Conservation (phyloP, 371 early-diverging fungal genomes). For the Mucor racemosus region DNA sequence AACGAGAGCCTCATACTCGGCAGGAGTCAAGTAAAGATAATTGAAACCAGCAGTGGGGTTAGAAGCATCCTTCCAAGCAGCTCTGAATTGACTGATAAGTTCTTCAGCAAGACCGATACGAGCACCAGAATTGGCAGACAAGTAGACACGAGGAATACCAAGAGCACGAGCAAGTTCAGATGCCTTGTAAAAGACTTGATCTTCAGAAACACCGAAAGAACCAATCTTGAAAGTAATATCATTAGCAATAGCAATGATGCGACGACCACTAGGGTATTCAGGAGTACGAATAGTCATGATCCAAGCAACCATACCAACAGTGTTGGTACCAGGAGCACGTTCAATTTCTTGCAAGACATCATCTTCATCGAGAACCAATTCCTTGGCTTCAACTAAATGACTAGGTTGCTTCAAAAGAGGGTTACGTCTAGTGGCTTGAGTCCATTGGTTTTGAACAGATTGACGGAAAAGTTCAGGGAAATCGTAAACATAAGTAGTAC, state of each 20-base stretch:
- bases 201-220: conserved; percentile 96
- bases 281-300: conserved; percentile 89
- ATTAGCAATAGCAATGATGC: conserved; percentile 95
- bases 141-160: conserved; percentile 94
- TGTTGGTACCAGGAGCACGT: conserved; percentile 91
- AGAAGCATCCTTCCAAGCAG: conserved; percentile 84
- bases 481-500: conserved; percentile 98
- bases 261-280: conserved; percentile 91
- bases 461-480: conserved; percentile 96
- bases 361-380: conserved; percentile 88
- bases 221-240: conserved; percentile 98
- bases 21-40: conserved; percentile 89
- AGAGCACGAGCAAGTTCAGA: conserved; percentile 85
- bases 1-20: conserved; percentile 68
- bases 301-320: conserved; percentile 98
- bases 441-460: conserved; percentile 79
- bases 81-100: conserved; percentile 82
- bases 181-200: conserved; percentile 90
- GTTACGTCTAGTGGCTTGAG: conserved; percentile 63
- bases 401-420: conserved; percentile 66
- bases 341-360: conserved; percentile 77
- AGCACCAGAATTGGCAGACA: conserved; percentile 99
- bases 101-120: conserved; percentile 98
- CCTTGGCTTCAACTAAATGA: conserved; percentile 77
- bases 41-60: conserved; percentile 88